A percentile compares a stretch with the other conserved stretches of the same genome.
Evolutionary conservation across 805 yeast species (phyloP).

Genomic region (Wickerhamomyces queroliae): DNA sequence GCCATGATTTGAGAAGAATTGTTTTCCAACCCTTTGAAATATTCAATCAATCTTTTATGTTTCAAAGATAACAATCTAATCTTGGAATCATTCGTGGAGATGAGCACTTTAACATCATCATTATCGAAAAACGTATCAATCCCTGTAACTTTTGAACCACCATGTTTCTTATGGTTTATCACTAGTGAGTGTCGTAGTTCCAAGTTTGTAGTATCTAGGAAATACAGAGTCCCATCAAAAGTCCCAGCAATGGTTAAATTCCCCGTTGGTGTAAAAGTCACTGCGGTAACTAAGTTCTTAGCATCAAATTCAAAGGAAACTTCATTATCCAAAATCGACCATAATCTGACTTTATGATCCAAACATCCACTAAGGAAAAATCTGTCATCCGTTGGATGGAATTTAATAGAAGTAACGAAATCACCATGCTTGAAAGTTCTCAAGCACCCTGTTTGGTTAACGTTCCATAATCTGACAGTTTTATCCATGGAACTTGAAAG

Average conservation of each 20-base stretch:
- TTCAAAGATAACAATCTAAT: conserved; percentile 58
- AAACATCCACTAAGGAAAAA: conserved; percentile 80
- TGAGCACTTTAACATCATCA: conserved; percentile 38
- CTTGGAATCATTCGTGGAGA: conserved; percentile 80
- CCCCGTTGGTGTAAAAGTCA: conserved; percentile 65
- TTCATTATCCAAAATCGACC: conserved; percentile 76
- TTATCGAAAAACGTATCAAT: conserved; percentile 42
- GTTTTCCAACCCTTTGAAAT: conserved; percentile 71
- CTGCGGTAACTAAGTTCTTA: conserved; percentile 66
- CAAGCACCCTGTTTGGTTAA: conserved; percentile 57
- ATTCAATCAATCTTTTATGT: conserved; percentile 50
- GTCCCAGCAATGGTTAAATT: conserved; percentile 65
- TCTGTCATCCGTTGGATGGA: conserved; percentile 83
- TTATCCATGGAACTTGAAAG: conserved; percentile 80
- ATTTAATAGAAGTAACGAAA: conserved; percentile 72
- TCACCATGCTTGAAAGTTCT: conserved; percentile 69
- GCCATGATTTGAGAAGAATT: conserved; percentile 71
- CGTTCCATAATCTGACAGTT: conserved; percentile 82
- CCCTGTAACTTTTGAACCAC: conserved; percentile 69
- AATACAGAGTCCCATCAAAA: conserved; percentile 62
- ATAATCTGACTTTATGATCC: conserved; percentile 68
- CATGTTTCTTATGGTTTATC: conserved; percentile 32
- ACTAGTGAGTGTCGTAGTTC: conserved; percentile 39
- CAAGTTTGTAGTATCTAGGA: conserved; percentile 61
- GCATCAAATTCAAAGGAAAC: conserved; percentile 58